A percentile compares a stretch with the other conserved stretches of the same genome.
Evolutionary conservation across 208 protist species (phyloP).

Genomic region (Phytomonas sp.): DNA sequence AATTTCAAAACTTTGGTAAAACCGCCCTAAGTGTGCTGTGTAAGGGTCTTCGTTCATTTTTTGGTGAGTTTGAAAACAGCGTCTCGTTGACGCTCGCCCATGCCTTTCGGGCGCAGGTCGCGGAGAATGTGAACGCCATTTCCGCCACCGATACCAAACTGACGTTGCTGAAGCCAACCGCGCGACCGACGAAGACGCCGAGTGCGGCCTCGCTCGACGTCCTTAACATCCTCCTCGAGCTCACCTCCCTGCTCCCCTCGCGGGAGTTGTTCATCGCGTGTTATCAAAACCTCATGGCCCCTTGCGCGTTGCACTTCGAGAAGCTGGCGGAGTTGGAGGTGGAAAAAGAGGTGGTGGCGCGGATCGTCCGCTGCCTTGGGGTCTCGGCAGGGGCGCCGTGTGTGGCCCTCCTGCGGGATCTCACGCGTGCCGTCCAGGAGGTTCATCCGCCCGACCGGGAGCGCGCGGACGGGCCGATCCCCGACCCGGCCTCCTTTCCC

Average conservation of each 20-base stretch:
- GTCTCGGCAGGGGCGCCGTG: conserved; percentile 26
- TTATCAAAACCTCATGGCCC: conserved; percentile 44
- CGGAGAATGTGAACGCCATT: conserved; percentile 1
- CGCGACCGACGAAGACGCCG: conserved; percentile 11
- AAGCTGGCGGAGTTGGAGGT: conserved; percentile 24
- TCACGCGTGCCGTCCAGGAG: conserved; percentile 9
- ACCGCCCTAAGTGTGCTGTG: conserved; percentile 24
- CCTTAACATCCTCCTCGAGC: conserved; percentile 62
- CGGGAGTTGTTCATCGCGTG: conserved; percentile 51
- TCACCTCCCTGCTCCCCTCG: conserved; percentile 49
- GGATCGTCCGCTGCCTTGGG: conserved; percentile 44
- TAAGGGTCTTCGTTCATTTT: conserved; percentile 47
- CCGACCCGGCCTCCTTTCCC: neutral
- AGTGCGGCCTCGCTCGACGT: conserved; percentile 19
- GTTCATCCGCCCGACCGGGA: neutral
- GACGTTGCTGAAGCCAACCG: conserved; percentile 2
- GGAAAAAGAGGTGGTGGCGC: conserved; percentile 38
- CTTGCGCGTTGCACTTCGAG: conserved; percentile 30
- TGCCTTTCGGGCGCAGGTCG: conserved; percentile 4
- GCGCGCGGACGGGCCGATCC: neutral
- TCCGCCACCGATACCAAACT: neutral
- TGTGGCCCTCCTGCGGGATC: conserved; percentile 45
- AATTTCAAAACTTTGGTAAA: neutral
- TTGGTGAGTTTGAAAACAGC: conserved; percentile 27
- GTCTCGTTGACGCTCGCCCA: conserved; percentile 46